A percentile compares a stretch with the other conserved stretches of the same genome.
phyloP scores from a whole-genome alignment of 1,139 yeast species.

The Geotrichum restrictum region DNA sequence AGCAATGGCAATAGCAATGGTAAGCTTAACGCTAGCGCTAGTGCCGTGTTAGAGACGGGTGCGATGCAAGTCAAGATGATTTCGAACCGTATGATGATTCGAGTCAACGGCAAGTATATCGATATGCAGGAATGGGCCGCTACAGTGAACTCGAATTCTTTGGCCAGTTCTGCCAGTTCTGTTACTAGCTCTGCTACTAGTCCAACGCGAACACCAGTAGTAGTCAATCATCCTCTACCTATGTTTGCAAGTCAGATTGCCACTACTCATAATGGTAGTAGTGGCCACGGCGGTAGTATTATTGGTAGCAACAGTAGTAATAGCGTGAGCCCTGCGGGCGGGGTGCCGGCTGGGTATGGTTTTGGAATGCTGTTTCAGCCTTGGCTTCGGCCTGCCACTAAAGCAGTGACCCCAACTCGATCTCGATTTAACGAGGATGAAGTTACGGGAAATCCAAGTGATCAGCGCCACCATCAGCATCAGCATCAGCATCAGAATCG shows the following conservation, averaged over 20 bases:
- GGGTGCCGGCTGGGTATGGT: constrained; percentile 11
- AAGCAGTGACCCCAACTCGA: constrained; percentile 5
- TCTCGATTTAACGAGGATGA: neutral
- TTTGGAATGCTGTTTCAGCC: constrained; percentile 19
- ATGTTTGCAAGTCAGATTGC: neutral
- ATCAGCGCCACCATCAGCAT: too few relatives aligned
- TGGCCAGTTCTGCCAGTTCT: neutral
- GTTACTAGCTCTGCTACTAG: too few relatives aligned
- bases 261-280: too few relatives aligned
- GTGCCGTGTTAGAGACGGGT: too few relatives aligned
- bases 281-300: too few relatives aligned
- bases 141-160: constrained; percentile 23
- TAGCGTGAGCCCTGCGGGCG: neutral
- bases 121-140: constrained; percentile 39
- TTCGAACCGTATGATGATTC: constrained; percentile 35
- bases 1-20: too few relatives aligned
- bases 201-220: too few relatives aligned
- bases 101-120: constrained; percentile 29
- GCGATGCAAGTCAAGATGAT: constrained; percentile 33
- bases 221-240: too few relatives aligned
- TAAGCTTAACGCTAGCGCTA: too few relatives aligned
- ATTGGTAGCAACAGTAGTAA: neutral
- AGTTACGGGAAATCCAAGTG: too few relatives aligned
- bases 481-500: neutral
- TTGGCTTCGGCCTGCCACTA: constrained; percentile 17